Conservation (phyloP, 2,329 filamentous ascomycete genomes). For the Phaeoacremonium minimum region DNA sequence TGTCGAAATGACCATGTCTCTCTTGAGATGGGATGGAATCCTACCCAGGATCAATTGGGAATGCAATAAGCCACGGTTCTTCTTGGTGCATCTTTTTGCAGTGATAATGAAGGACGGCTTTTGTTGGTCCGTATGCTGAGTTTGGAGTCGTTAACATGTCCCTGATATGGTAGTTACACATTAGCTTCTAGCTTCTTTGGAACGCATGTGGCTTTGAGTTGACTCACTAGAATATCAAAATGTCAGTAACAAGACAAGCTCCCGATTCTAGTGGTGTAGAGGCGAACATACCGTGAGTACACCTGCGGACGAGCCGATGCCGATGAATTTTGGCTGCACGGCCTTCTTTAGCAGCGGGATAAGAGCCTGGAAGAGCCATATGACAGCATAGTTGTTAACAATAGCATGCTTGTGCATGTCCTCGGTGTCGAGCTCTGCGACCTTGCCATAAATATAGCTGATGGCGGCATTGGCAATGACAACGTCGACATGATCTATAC, state of each 20-base stretch:
- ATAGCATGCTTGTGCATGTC: slow-evolving; percentile 31
- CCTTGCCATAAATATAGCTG: slow-evolving; percentile 21
- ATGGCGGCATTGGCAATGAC: slow-evolving; percentile 50
- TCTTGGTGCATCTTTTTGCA: slow-evolving; percentile 24
- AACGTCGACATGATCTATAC: slow-evolving; percentile 39
- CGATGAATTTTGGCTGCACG: slow-evolving; percentile 22
- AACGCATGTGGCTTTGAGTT: too few relatives aligned
- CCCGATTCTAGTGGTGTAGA: too few relatives aligned
- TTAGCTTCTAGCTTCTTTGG: too few relatives aligned
- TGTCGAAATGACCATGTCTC: too few relatives aligned
- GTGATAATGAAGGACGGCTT: slow-evolving; percentile 27
- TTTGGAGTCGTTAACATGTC: too few relatives aligned
- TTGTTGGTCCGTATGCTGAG: slow-evolving; percentile 38
- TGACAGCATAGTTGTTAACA: slow-evolving; percentile 35
- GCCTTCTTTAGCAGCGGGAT: slow-evolving; percentile 29
- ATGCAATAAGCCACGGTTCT: slow-evolving; percentile 23
- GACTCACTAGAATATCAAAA: too few relatives aligned
- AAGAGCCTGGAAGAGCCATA: slow-evolving; percentile 39
- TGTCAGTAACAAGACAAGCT: too few relatives aligned
- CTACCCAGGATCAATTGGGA: slow-evolving; percentile 26
- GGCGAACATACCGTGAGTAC: too few relatives aligned
- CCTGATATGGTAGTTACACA: too few relatives aligned
- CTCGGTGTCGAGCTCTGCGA: slow-evolving; percentile 24
- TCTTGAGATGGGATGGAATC: too few relatives aligned
- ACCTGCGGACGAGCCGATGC: slow-evolving; percentile 26